These are phyloP conservation scores for Umbelopsis vinacea DNA, from an alignment of 192 early-diverging fungal genomes.

Conservation along the genomic window DNA sequence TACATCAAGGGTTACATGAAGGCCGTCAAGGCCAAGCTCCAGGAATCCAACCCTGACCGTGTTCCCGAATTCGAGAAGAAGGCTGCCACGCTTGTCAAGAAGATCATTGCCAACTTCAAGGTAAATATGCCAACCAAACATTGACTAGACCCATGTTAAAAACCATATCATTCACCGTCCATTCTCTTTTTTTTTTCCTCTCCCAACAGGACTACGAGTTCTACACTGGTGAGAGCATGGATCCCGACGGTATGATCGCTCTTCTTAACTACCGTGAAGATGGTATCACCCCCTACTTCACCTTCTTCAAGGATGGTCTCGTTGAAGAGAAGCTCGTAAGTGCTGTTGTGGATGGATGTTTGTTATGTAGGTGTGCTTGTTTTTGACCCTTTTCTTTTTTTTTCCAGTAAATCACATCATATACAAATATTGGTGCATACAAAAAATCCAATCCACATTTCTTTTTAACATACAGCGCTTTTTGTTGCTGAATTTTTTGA, in stretches of 20 bases:
- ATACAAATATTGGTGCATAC: no score
- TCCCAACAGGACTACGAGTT: slow-evolving; percentile 77
- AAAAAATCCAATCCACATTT: neutral
- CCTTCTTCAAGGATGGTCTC: slow-evolving; percentile 90
- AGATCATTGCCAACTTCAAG: slow-evolving; percentile 79
- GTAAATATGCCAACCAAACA: slow-evolving; percentile 7
- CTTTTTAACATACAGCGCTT: neutral
- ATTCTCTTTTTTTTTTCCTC: slow-evolving; percentile 1
- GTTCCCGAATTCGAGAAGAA: slow-evolving; percentile 68
- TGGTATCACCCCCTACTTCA: slow-evolving; percentile 89
- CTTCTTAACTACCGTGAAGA: slow-evolving; percentile 96
- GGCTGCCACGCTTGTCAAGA: slow-evolving; percentile 70
- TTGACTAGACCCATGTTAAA: no score
- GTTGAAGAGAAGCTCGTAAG: slow-evolving; percentile 73
- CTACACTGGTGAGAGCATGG: slow-evolving; percentile 86
- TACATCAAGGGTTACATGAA: slow-evolving; percentile 97
- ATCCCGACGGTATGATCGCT: slow-evolving; percentile 85
- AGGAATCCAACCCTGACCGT: slow-evolving; percentile 62
- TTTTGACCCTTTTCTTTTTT: neutral
- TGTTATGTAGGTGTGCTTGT: neutral
- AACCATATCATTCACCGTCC: no score
- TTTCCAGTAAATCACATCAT: neutral
- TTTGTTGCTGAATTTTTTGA: neutral
- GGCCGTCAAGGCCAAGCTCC: slow-evolving; percentile 68
- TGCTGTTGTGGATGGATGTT: neutral